Conservation (phyloP, 176 grass and related monocot species). For the Oryza longistaminata region DNA sequence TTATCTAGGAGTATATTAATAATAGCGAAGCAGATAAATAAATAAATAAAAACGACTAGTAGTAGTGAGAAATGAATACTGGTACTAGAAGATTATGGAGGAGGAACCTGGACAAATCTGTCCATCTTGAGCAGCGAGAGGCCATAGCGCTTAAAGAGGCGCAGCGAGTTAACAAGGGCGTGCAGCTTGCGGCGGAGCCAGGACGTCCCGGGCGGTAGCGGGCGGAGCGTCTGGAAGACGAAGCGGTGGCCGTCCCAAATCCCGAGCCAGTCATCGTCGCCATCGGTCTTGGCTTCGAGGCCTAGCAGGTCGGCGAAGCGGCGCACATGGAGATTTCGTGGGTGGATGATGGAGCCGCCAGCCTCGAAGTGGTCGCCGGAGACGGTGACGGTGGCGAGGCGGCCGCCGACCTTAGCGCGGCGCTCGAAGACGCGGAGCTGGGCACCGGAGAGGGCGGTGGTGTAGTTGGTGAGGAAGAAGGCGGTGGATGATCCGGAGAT, state of each 20-base stretch:
- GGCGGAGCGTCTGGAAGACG: slow-evolving; percentile 67
- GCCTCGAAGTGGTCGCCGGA: slow-evolving; percentile 73
- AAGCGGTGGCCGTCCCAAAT: slow-evolving; percentile 76
- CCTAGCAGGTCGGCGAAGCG: slow-evolving; percentile 63
- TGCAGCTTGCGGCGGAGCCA: slow-evolving; percentile 56
- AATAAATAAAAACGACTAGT: too few relatives aligned
- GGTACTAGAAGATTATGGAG: too few relatives aligned
- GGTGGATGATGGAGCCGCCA: slow-evolving; percentile 78
- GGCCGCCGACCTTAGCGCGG: slow-evolving; percentile 54
- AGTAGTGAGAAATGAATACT: too few relatives aligned
- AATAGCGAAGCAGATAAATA: too few relatives aligned
- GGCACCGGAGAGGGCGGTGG: slow-evolving; percentile 17
- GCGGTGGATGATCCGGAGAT: slow-evolving; percentile 78
- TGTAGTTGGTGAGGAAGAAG: slow-evolving; percentile 80
- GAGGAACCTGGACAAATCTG: slow-evolving; percentile 54
- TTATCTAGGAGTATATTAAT: too few relatives aligned
- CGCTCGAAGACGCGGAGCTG: slow-evolving; percentile 76
- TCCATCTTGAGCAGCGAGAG: slow-evolving; percentile 68
- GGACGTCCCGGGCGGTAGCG: slow-evolving; percentile 44
- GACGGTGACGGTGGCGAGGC: slow-evolving; percentile 58
- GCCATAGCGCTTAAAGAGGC: slow-evolving; percentile 66
- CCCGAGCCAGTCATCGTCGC: slow-evolving; percentile 63
- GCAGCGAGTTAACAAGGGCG: slow-evolving; percentile 52
- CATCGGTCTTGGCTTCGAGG: slow-evolving; percentile 28
- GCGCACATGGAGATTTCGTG: slow-evolving; percentile 63